Evolutionary conservation across 805 yeast genomes (phyloP).

Genomic region (Barnettozyma wickerhamii): DNA sequence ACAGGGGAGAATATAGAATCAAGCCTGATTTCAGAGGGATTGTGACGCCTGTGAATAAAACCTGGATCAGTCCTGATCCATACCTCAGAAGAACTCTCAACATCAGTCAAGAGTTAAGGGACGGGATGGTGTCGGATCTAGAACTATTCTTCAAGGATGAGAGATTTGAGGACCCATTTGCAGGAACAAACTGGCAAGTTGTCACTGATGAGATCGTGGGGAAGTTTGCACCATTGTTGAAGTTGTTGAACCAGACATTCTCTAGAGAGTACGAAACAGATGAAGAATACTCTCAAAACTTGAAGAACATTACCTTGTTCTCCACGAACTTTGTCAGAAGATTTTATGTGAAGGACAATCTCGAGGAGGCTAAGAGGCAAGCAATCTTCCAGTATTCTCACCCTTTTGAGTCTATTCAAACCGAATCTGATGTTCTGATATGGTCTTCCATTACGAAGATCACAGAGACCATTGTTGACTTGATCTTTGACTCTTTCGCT

Average conservation of each 20-base stretch:
- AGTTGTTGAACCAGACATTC: slow-evolving; percentile 37
- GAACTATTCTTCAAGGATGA: slow-evolving; percentile 27
- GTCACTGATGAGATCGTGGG: slow-evolving; percentile 42
- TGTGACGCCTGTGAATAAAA: slow-evolving; percentile 49
- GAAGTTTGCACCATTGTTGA: slow-evolving; percentile 50
- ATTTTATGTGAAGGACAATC: slow-evolving; percentile 28
- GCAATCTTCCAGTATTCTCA: slow-evolving; percentile 8
- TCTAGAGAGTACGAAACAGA: slow-evolving; percentile 2
- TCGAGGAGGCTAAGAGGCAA: slow-evolving; percentile 9
- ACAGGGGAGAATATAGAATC: slow-evolving; percentile 46
- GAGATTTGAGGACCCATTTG: slow-evolving; percentile 33
- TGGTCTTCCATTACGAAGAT: slow-evolving; percentile 10
- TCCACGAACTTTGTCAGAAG: slow-evolving; percentile 44
- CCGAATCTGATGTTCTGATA: slow-evolving; percentile 5
- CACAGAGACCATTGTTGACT: not conserved
- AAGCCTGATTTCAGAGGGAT: slow-evolving; percentile 47
- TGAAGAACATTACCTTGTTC: slow-evolving; percentile 34
- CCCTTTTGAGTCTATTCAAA: slow-evolving; percentile 4
- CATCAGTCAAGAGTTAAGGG: slow-evolving; percentile 31
- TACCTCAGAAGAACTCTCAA: slow-evolving; percentile 37
- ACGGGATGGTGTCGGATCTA: slow-evolving; percentile 33
- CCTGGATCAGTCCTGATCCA: slow-evolving; percentile 46
- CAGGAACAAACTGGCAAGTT: slow-evolving; percentile 53
- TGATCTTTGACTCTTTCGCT: slow-evolving; percentile 3
- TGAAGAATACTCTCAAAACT: slow-evolving; percentile 18